These are phyloP conservation scores for Trichoderma reesei DNA, from an alignment of 495 filamentous ascomycete species.

Conservation along the genomic window DNA sequence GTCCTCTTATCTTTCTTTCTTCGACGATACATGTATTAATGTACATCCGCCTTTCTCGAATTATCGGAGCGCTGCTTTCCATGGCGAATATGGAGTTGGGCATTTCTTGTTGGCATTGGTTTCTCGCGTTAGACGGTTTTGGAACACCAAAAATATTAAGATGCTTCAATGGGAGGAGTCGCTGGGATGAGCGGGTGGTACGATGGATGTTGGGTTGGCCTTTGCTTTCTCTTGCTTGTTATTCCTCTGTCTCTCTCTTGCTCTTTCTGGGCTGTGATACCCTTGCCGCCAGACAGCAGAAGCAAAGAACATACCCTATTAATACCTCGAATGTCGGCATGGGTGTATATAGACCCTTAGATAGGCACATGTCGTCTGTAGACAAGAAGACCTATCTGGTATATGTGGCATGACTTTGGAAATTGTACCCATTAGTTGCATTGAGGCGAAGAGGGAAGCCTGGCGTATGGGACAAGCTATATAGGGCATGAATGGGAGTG, in stretches of 20 bases:
- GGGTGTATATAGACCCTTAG: not conserved
- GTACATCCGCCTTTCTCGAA: not conserved
- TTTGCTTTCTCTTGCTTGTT: not conserved
- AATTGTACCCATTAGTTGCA: not conserved
- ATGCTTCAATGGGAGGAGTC: not conserved
- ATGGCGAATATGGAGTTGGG: conserved; percentile 6
- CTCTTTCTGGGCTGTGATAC: not conserved
- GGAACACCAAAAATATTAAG: not conserved
- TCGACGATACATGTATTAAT: not conserved
- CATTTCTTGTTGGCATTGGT: not conserved
- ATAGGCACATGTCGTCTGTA: not conserved
- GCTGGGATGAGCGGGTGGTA: not conserved
- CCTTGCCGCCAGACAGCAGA: not conserved
- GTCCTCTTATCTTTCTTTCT: not conserved
- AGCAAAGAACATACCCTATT: not conserved
- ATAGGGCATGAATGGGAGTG: too few species aligned
- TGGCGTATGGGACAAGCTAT: too few species aligned
- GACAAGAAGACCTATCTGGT: not conserved
- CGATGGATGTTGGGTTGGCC: not conserved
- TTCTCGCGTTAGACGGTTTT: not conserved
- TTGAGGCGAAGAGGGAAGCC: not conserved
- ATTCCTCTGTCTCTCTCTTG: not conserved
- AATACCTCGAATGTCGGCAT: not conserved
- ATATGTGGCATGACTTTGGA: too few species aligned
- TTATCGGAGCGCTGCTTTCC: not conserved